phyloP scores from a whole-genome alignment of 371 early-diverging fungal species.

The Chytridium lagenaria region DNA sequence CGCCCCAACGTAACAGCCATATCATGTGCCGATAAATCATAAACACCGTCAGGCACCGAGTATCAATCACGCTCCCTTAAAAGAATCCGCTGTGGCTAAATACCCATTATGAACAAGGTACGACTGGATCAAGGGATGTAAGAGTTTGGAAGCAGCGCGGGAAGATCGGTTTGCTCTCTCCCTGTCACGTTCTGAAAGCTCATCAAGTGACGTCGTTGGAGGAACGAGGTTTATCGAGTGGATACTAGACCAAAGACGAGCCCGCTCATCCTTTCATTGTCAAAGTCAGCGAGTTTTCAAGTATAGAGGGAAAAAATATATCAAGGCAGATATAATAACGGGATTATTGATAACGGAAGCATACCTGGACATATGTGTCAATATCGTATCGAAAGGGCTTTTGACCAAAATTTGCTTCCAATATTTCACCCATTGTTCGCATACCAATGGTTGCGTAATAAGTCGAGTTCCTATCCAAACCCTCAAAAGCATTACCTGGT shows the following conservation, averaged over 20 bases:
- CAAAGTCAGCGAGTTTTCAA: neutral
- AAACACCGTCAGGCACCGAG: conserved; percentile 51
- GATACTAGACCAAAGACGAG: conserved; percentile 31
- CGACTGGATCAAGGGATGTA: conserved; percentile 69
- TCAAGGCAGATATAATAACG: neutral
- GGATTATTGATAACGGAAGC: neutral
- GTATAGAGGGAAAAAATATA: neutral
- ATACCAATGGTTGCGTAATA: conserved; percentile 89
- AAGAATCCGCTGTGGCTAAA: conserved; percentile 68
- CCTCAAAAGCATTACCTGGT: conserved; percentile 45
- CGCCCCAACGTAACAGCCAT: neutral
- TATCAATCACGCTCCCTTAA: conserved; percentile 38
- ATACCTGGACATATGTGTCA: conserved; percentile 66
- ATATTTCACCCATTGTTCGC: conserved; percentile 84
- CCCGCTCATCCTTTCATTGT: conserved; percentile 35
- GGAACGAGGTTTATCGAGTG: conserved; percentile 22
- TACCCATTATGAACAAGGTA: conserved; percentile 84
- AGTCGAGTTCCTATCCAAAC: conserved; percentile 46
- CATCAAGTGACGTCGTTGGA: neutral
- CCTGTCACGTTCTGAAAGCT: conserved; percentile 13
- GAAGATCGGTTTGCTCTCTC: neutral
- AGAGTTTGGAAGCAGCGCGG: conserved; percentile 26
- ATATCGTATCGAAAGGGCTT: conserved; percentile 86
- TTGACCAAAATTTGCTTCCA: conserved; percentile 92
- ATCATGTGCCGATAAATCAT: neutral